Evolutionary conservation across 345 rosid species (phyloP).

Genomic region (Populus ilicifolia): DNA sequence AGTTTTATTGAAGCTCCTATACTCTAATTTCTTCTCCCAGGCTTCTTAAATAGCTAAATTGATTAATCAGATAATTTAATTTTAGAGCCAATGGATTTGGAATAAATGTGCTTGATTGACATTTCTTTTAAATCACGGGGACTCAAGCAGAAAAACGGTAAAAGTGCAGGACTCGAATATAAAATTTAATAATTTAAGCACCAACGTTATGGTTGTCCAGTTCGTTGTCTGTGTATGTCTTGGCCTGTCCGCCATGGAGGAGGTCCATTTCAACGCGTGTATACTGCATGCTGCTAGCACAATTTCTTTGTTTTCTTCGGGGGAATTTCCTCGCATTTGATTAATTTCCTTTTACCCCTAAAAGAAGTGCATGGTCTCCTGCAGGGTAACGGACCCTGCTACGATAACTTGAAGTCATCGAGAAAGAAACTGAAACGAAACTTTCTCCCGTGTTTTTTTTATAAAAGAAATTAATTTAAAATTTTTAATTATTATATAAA

Average conservation of each 20-base stretch:
- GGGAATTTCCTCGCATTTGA: not conserved
- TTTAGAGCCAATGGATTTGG: not conserved
- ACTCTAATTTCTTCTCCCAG: too few species aligned
- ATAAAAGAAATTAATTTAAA: too few species aligned
- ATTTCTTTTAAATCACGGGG: not conserved
- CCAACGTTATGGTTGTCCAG: not conserved
- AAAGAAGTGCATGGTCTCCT: not conserved
- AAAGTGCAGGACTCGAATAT: not conserved
- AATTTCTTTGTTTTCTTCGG: not conserved
- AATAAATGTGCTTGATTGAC: not conserved
- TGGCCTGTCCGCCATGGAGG: not conserved
- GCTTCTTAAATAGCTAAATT: too few species aligned
- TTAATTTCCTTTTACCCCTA: not conserved
- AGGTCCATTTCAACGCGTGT: not conserved
- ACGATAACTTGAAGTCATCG: not conserved
- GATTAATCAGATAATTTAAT: not conserved
- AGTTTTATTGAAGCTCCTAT: too few species aligned
- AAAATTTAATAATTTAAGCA: not conserved
- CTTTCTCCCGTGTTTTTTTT: too few species aligned
- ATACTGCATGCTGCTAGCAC: not conserved
- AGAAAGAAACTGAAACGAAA: too few species aligned
- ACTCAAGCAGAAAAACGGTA: not conserved
- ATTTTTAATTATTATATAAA: too few species aligned
- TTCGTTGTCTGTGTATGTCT: not conserved
- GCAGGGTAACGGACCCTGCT: not conserved